Evolutionary conservation across 192 early-diverging fungal genomes (phyloP).

Genomic region (Coemansia sp.): DNA sequence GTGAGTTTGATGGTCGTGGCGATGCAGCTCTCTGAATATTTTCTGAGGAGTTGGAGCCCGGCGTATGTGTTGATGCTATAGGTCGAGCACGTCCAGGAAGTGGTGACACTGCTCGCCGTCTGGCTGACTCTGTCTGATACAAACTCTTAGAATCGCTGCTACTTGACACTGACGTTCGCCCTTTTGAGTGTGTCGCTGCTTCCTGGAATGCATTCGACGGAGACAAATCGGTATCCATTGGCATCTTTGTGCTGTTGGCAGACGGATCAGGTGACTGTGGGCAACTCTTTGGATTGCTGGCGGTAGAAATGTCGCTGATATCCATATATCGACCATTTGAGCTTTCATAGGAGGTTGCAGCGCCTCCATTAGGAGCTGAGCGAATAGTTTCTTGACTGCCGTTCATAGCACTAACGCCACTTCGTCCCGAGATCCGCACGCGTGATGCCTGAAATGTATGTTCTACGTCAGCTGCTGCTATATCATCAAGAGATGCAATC

Average conservation of each 20-base stretch:
- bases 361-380: background rate
- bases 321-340: constrained; percentile 28
- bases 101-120: constrained; percentile 28
- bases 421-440: background rate
- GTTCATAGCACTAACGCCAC: background rate
- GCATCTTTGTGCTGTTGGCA: constrained; percentile 10
- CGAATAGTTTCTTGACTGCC: constrained; percentile 6
- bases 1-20: constrained; percentile 11
- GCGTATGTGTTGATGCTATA: background rate
- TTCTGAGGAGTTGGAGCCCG: constrained; percentile 12
- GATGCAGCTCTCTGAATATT: constrained; percentile 1
- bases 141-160: background rate
- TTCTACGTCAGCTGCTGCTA: constrained; percentile 21
- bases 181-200: background rate
- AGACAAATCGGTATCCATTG: constrained; percentile 2
- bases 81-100: constrained; percentile 13
- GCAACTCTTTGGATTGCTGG: constrained; percentile 37
- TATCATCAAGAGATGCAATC: constrained; percentile 27
- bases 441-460: constrained; percentile 30
- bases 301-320: constrained; percentile 48
- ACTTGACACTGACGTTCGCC: background rate
- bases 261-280: constrained; percentile 30
- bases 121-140: background rate
- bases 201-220: background rate
- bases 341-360: constrained; percentile 10